Conservation (phyloP, 805 yeast genomes). For the Metschnikowia picachoensis region DNA sequence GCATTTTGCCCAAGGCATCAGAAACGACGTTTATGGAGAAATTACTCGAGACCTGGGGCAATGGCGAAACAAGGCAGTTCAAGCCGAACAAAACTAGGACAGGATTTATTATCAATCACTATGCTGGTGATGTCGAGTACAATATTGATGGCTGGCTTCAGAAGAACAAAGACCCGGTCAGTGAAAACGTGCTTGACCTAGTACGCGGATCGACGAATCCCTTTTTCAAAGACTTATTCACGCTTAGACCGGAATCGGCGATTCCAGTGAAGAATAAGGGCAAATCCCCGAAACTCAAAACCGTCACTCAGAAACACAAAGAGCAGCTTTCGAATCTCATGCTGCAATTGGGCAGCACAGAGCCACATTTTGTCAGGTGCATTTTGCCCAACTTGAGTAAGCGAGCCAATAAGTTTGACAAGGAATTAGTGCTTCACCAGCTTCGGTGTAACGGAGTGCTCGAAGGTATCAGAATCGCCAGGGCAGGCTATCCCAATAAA, state of each 20-base stretch:
- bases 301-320: conserved; percentile 85
- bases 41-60: conserved; percentile 61
- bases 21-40: conserved; percentile 82
- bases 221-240: conserved; percentile 56
- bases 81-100: conserved; percentile 67
- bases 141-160: conserved; percentile 89
- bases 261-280: conserved; percentile 12
- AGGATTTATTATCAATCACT: conserved; percentile 84
- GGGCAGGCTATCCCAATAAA: conserved; percentile 96
- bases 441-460: conserved; percentile 94
- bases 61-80: conserved; percentile 46
- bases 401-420: conserved; percentile 67
- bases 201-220: conserved; percentile 53
- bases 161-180: conserved; percentile 91
- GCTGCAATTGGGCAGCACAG: conserved; percentile 70
- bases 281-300: conserved; percentile 32
- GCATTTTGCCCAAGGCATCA: conserved; percentile 86
- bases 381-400: conserved; percentile 84
- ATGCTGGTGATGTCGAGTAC: conserved; percentile 96
- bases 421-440: conserved; percentile 76
- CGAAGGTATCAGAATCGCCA: conserved; percentile 95
- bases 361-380: conserved; percentile 96
- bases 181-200: conserved; percentile 64
- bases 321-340: conserved; percentile 74
- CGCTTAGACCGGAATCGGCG: conserved; percentile 18